These are phyloP conservation scores for Citrus australasica DNA, from an alignment of 345 rosid genomes.

Conservation along the genomic window DNA sequence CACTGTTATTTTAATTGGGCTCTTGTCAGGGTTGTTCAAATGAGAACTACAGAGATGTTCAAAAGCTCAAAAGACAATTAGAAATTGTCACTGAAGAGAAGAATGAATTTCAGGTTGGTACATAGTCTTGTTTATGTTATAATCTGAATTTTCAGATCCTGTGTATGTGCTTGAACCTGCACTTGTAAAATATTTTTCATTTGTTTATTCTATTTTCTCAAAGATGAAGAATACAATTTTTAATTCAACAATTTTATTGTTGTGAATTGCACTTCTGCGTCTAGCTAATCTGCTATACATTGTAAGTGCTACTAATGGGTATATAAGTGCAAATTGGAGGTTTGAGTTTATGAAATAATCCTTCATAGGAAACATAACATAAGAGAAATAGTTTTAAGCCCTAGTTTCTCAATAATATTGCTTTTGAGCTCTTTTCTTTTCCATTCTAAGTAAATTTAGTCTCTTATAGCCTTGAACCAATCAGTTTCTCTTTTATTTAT, in stretches of 20 bases:
- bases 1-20: not conserved
- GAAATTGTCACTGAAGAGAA: conserved; percentile 56
- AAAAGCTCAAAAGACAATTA: conserved; percentile 56
- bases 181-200: not conserved
- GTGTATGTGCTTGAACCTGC: not conserved
- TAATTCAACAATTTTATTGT: not conserved
- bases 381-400: not conserved
- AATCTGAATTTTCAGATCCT: not conserved
- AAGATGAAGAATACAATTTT: not conserved
- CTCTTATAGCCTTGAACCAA: not conserved
- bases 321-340: not conserved
- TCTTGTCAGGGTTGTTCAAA: conserved; percentile 31
- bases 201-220: not conserved
- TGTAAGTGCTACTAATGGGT: not conserved
- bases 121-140: not conserved
- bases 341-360: not conserved
- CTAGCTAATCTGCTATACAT: not conserved
- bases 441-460: not conserved
- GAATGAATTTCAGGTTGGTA: conserved; percentile 64
- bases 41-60: conserved; percentile 34
- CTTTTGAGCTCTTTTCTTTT: not conserved
- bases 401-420: not conserved
- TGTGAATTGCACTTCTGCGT: not conserved
- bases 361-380: not conserved
- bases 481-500: not conserved